Evolutionary conservation across 192 early-diverging fungal species (phyloP).

Genomic region (Mortierella hygrophila): DNA sequence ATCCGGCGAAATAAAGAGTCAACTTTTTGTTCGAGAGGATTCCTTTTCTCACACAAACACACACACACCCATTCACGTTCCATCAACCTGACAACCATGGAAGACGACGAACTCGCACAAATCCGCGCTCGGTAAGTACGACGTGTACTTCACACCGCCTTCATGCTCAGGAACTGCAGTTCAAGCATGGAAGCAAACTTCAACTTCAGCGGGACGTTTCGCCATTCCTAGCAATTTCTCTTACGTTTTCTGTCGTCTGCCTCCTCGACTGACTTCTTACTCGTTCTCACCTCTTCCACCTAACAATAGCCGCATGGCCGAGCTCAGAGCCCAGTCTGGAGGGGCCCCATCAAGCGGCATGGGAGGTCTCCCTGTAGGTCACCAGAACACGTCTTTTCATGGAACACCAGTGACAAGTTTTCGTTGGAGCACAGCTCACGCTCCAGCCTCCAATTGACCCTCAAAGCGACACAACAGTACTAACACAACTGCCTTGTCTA

Average conservation of each 20-base stretch:
- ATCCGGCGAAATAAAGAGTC: not conserved
- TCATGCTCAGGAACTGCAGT: not conserved
- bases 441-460: not conserved
- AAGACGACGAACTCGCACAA: conserved; percentile 82
- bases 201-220: conserved; percentile 15
- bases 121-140: conserved; percentile 76
- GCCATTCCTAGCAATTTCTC: conserved; percentile 59
- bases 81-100: conserved; percentile 62
- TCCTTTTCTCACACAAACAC: not conserved
- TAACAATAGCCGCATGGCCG: conserved; percentile 56
- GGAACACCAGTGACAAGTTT: not conserved
- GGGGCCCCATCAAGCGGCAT: conserved; percentile 32
- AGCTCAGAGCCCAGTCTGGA: conserved; percentile 55
- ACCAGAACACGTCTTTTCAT: not conserved
- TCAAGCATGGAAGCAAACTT: not conserved
- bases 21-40: conserved; percentile 9
- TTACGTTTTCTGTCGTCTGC: not conserved
- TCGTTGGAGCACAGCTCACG: not conserved
- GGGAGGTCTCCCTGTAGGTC: conserved; percentile 39
- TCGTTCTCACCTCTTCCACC: not conserved
- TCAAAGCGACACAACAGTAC: not conserved
- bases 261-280: not conserved
- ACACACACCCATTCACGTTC: not conserved
- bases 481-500: not conserved
- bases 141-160: not conserved